Base-by-base conservation (phyloP, 1,284 basidiomycete genomes). In the Ceratobasidium sp. region DNA sequence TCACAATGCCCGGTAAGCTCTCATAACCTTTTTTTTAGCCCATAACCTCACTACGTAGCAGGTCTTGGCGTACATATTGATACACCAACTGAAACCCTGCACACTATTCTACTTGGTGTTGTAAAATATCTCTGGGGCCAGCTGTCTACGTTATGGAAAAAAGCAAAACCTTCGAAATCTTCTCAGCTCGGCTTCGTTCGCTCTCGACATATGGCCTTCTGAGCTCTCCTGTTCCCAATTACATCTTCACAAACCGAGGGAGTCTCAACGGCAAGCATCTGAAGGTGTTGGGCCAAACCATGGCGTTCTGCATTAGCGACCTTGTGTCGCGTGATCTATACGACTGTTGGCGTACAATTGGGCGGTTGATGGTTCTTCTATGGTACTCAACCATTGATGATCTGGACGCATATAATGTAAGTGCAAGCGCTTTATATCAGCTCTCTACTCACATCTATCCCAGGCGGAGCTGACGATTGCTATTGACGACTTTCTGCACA, bases 81-180 rank as follows among this genome's bases (percentile, higher is more conserved):
- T 49, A 85, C 83, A 0, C 84, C 83, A 0, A 81, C 80, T 0
- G 83, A 85, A 64, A 80, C 81, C 3, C 78, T 85, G 0, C 84
- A 85, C 31, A 84, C 82, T 0, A 77, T 82, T 6, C 81, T 85
- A 0, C 80, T 85, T 0, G 82, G 84, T 0, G 54, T 83, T 0
- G 81, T 84, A 1, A 85, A 85, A 28, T 85, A 85, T 31, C 82
- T 82, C 39, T 85, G 84, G 84, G 80, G 77, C 0, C 82, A 85
- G 31, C 81, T 80, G 67, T 80, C 0, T 80, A 51, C 33, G 64
- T 81, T 2, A 63, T 83, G 0, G 76, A 81, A 8, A 83, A 83
- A 74, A 17, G 61, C 0, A 68, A 80, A 0, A 11, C 74, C 0
- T 76, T 82, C 15, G 31, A 42, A 0, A 31, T 63, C 0, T 82